Conservation (phyloP, 1,139 yeast species). For the Taphrina betulina region DNA sequence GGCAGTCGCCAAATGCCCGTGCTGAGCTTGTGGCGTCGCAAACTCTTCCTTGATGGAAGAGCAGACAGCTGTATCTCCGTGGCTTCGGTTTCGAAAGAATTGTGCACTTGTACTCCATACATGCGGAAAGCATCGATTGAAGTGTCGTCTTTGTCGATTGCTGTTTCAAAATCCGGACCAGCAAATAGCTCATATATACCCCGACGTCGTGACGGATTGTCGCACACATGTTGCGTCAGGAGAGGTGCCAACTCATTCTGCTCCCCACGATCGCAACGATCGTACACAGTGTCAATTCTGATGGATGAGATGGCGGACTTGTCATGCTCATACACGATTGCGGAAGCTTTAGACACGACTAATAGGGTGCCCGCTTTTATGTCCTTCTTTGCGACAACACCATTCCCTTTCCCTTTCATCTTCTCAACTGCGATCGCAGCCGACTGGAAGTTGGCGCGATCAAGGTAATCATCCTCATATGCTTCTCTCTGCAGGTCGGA, state of each 20-base stretch:
- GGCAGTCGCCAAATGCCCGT: conserved; percentile 21
- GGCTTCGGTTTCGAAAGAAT: conserved; percentile 15
- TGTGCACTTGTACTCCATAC: conserved; percentile 20
- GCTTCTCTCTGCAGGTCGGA: not conserved
- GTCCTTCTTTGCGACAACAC: conserved; percentile 7
- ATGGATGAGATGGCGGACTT: conserved; percentile 1
- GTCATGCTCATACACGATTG: conserved; percentile 10
- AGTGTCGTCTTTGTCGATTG: not conserved
- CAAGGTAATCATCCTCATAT: not conserved
- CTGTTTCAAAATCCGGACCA: conserved; percentile 1
- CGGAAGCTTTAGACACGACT: conserved; percentile 16
- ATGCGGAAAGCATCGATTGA: conserved; percentile 12
- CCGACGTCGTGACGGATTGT: not conserved
- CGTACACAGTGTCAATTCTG: conserved; percentile 7
- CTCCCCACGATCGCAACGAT: conserved; percentile 3
- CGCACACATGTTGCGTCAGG: not conserved
- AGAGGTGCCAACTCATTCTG: conserved; percentile 1
- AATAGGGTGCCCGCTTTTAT: conserved; percentile 15
- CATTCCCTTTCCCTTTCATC: conserved; percentile 8
- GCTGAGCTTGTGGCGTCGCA: conserved; percentile 1
- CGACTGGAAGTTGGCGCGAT: not conserved
- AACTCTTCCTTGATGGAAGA: conserved; percentile 6
- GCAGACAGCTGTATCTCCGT: conserved; percentile 7
- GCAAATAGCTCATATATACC: conserved; percentile 11
- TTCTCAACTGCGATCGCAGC: not conserved